Conservation (phyloP, 1,284 basidiomycete species). For the Ustilago vetiveriae region DNA sequence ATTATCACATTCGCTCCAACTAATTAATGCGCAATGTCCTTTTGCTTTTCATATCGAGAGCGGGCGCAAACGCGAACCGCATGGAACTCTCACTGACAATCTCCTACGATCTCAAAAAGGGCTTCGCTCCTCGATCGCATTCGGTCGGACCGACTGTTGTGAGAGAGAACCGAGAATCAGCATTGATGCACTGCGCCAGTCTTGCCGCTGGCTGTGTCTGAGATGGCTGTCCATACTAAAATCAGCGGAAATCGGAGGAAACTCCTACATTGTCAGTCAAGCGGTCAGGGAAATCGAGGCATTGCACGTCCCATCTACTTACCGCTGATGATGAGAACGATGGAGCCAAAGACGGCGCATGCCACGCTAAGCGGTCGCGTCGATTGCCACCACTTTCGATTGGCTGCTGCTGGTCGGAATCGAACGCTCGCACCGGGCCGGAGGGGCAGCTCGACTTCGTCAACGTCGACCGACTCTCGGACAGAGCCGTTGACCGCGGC, state of each 20-base stretch:
- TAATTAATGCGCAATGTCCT: too few relatives aligned
- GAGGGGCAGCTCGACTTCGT: slow-evolving; percentile 62
- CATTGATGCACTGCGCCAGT: slow-evolving; percentile 50
- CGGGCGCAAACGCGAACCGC: too few relatives aligned
- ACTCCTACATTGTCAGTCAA: slow-evolving; percentile 5
- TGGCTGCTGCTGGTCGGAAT: slow-evolving; percentile 44
- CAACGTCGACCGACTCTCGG: slow-evolving; percentile 43
- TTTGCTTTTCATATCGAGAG: too few relatives aligned
- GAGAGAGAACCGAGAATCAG: slow-evolving; percentile 4
- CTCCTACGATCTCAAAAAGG: too few relatives aligned
- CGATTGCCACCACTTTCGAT: slow-evolving; percentile 62
- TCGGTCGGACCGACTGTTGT: too few relatives aligned
- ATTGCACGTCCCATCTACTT: background rate
- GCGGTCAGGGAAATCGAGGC: background rate
- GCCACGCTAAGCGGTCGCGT: slow-evolving; percentile 61
- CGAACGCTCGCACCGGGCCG: slow-evolving; percentile 58
- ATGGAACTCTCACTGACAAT: too few relatives aligned
- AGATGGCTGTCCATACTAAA: slow-evolving; percentile 52
- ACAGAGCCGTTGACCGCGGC: slow-evolving; percentile 3
- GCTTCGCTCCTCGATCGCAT: too few relatives aligned
- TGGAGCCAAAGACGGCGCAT: slow-evolving; percentile 60
- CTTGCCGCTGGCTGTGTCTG: slow-evolving; percentile 41
- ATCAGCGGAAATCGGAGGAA: too few relatives aligned
- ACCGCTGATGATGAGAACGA: slow-evolving; percentile 60
- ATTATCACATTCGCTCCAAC: too few relatives aligned